A percentile compares a stretch with the other conserved stretches of the same genome.
phyloP scores from a whole-genome alignment of 352 stramenopile species.

The Phytophthora palmivora region DNA sequence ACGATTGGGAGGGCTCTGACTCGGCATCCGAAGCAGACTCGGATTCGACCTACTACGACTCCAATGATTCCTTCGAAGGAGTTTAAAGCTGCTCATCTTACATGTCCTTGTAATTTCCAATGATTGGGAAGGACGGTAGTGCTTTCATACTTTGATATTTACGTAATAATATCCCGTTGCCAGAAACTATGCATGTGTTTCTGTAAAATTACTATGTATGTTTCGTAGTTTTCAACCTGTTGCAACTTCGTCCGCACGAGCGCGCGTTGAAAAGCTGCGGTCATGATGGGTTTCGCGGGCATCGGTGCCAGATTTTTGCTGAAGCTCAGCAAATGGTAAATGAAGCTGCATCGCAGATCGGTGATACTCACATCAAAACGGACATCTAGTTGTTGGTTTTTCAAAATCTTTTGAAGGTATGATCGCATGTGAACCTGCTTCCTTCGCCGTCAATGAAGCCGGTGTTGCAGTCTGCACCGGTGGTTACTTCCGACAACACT shows the following conservation, averaged over 20 bases:
- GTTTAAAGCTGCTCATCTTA: slow-evolving; percentile 1
- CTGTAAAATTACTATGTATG: too few relatives aligned
- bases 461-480: slow-evolving; percentile 20
- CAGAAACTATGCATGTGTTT: too few relatives aligned
- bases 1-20: slow-evolving; percentile 31
- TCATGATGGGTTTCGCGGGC: too few relatives aligned
- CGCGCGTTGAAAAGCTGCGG: too few relatives aligned
- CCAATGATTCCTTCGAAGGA: slow-evolving; percentile 11
- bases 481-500: slow-evolving; percentile 23
- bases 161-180: too few relatives aligned
- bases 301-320: slow-evolving; percentile 5
- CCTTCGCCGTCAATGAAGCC: slow-evolving; percentile 11
- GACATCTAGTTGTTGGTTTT: slow-evolving; percentile 3
- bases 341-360: too few relatives aligned
- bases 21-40: slow-evolving; percentile 10
- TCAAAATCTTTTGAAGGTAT: too few relatives aligned
- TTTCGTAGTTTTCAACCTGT: too few relatives aligned
- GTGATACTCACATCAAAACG: slow-evolving; percentile 14
- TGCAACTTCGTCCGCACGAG: too few relatives aligned
- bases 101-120: too few relatives aligned
- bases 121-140: too few relatives aligned
- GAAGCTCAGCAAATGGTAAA: slow-evolving; percentile 2
- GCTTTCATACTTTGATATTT: too few relatives aligned
- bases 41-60: slow-evolving; percentile 25
- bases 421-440: slow-evolving; percentile 27